Base-by-base conservation (phyloP, 2,329 filamentous ascomycete genomes). In the Polychaeton citri region DNA sequence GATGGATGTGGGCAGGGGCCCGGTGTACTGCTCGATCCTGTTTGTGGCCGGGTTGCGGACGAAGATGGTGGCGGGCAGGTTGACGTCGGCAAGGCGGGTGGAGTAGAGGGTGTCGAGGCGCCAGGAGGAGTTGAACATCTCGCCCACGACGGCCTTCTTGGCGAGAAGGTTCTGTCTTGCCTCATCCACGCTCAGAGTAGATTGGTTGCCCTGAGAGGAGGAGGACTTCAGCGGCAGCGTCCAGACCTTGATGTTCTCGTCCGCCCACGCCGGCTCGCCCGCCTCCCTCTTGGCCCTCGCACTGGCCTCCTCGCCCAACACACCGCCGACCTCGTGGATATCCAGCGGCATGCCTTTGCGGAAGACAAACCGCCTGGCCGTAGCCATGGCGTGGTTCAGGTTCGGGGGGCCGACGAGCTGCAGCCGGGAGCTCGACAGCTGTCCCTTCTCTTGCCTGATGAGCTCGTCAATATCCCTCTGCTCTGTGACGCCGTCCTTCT, bases 51-150 rank as follows among this genome's bases (percentile, higher is more conserved):
- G 49, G 48, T 81, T 70, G 17, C 78, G 70, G 33, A 82, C 55
- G 51, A 86, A 92, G 28, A 90, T 64, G 18, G 71, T 69, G 3
- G 81, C 75, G 3, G 81, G 81, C 49, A 80, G 63, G 38, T 72
- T 64, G 33, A 83, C 80, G 21, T 81, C 60, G 12, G 71, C 67
- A 21, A 92, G 68, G 17, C 69, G 75, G 17, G 68, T 76, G 49
- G 82, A 75, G 15, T 74, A 57, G 13, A 92, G 65, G 2, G 74
- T 69, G 51, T 92, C 83, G 40, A 81, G 62, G 16, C 63, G 70
- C 84, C 83, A 90, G 38, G 70, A 62, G 0, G 81, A 86, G 47
- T 82, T 69, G 51, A 88, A 88, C 83, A 90, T 88, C 44, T 77
- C 68, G 6, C 66, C 66, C n/a, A 88, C 71, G 16, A 86, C 68